Conservation (phyloP, 2,329 filamentous ascomycete species). For the Penicillium sp. region DNA sequence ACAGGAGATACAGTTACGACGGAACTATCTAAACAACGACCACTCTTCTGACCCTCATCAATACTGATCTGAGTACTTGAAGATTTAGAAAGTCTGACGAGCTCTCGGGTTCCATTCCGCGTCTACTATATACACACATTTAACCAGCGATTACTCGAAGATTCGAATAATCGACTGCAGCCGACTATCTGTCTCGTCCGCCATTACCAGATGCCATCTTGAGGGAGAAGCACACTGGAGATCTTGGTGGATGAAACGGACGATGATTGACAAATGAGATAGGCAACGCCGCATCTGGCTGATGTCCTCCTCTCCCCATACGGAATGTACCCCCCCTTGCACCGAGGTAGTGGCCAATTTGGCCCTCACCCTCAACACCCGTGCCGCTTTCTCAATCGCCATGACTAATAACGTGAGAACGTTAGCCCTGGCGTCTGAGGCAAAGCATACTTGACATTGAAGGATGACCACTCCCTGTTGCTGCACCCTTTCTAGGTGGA, state of each 20-base stretch:
- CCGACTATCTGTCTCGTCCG: slow-evolving; percentile 31
- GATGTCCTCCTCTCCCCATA: slow-evolving; percentile 3
- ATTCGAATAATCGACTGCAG: slow-evolving; percentile 31
- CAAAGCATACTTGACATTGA: slow-evolving; percentile 28
- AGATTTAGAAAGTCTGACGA: not conserved
- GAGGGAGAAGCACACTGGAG: slow-evolving; percentile 5
- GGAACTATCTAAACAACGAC: not conserved
- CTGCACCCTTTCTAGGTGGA: slow-evolving; percentile 28
- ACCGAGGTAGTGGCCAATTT: slow-evolving; percentile 13
- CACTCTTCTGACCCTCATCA: not conserved
- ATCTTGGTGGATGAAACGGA: slow-evolving; percentile 26
- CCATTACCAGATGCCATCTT: slow-evolving; percentile 28
- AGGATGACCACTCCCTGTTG: slow-evolving; percentile 30
- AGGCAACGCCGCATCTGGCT: slow-evolving; percentile 26
- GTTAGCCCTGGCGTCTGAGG: slow-evolving; percentile 21
- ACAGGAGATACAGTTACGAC: not conserved
- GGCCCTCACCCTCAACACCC: slow-evolving; percentile 23
- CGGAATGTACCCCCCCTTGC: slow-evolving; percentile 22
- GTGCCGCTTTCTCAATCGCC: slow-evolving; percentile 30
- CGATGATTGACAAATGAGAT: slow-evolving; percentile 26
- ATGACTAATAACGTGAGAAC: slow-evolving; percentile 32
- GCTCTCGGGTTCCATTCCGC: not conserved
- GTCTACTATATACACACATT: not conserved
- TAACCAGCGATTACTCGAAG: slow-evolving; percentile 23
- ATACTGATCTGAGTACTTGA: not conserved